Evolutionary conservation across 305 asterid genomes (phyloP).

Genomic region (Fraxinus paxiana): DNA sequence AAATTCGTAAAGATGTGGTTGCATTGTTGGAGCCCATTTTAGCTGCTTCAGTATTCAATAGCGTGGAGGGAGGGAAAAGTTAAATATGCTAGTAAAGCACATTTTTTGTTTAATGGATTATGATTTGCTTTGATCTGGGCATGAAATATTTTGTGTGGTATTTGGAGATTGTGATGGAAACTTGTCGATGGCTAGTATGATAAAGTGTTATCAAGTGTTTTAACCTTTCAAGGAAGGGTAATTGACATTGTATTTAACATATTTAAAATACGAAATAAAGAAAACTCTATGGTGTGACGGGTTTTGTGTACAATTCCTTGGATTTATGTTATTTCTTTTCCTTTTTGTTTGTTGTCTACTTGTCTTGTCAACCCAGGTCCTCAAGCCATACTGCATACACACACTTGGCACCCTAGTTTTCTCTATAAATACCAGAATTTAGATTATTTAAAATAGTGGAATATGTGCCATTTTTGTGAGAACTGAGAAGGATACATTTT

Average conservation of each 20-base stretch:
- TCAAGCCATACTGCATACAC: neutral
- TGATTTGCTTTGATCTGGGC: neutral
- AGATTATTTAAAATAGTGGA: constrained; percentile 1
- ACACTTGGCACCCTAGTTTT: neutral
- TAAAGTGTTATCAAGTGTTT: neutral
- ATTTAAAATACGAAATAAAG: neutral
- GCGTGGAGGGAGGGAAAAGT: neutral
- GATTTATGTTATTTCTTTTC: neutral
- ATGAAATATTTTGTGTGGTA: neutral
- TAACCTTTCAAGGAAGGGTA: neutral
- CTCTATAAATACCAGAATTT: neutral
- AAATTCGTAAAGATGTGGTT: neutral
- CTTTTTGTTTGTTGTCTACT: neutral
- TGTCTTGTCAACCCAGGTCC: neutral
- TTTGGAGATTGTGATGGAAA: neutral
- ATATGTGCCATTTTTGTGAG: neutral
- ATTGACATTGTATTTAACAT: neutral
- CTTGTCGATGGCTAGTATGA: neutral
- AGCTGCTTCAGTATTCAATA: neutral
- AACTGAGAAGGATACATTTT: neutral
- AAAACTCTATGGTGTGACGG: neutral
- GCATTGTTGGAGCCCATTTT: neutral
- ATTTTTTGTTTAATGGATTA: neutral
- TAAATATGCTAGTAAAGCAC: neutral
- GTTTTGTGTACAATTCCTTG: neutral